These are phyloP conservation scores for Fomitopsis schrenkii DNA, from an alignment of 1,284 basidiomycete genomes.

Conservation along the genomic window DNA sequence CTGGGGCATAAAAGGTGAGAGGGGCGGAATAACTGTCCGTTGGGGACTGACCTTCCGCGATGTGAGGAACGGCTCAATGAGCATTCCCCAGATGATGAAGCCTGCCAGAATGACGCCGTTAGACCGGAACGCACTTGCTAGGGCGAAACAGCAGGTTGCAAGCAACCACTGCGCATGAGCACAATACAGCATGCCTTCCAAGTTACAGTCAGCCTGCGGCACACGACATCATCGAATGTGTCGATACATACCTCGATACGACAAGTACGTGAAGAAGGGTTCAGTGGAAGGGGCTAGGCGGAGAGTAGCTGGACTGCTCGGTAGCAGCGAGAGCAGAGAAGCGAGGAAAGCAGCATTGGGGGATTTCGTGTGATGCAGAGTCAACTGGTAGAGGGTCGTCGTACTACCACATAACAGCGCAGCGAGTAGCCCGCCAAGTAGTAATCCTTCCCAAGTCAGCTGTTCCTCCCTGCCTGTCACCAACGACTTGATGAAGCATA, in stretches of 20 bases:
- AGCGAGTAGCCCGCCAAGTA: slow-evolving; percentile 36
- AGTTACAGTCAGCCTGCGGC: slow-evolving; percentile 2
- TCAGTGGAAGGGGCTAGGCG: slow-evolving; percentile 77
- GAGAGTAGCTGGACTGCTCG: slow-evolving; percentile 77
- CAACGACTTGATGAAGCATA: slow-evolving; percentile 13
- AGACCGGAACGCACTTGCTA: slow-evolving; percentile 72
- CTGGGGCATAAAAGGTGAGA: slow-evolving; percentile 24
- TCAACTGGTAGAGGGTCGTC: slow-evolving; percentile 60
- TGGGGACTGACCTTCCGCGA: slow-evolving; percentile 29
- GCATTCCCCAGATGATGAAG: slow-evolving; percentile 70
- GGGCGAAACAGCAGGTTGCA: slow-evolving; percentile 61
- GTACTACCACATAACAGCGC: slow-evolving; percentile 43
- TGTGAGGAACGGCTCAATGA: slow-evolving; percentile 48
- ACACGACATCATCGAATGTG: neutral
- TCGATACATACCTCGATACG: slow-evolving; percentile 59
- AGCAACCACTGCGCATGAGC: slow-evolving; percentile 42
- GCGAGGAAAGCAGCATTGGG: slow-evolving; percentile 57
- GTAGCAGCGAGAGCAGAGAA: slow-evolving; percentile 68
- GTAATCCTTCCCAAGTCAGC: slow-evolving; percentile 18
- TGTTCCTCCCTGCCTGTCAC: neutral
- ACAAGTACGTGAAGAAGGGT: slow-evolving; percentile 78
- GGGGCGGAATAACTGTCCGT: neutral
- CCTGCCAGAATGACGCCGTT: slow-evolving; percentile 79
- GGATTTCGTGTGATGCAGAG: slow-evolving; percentile 48
- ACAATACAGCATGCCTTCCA: slow-evolving; percentile 59